phyloP scores from a whole-genome alignment of 2,329 filamentous ascomycete species.

The Fusarium goolgardi region DNA sequence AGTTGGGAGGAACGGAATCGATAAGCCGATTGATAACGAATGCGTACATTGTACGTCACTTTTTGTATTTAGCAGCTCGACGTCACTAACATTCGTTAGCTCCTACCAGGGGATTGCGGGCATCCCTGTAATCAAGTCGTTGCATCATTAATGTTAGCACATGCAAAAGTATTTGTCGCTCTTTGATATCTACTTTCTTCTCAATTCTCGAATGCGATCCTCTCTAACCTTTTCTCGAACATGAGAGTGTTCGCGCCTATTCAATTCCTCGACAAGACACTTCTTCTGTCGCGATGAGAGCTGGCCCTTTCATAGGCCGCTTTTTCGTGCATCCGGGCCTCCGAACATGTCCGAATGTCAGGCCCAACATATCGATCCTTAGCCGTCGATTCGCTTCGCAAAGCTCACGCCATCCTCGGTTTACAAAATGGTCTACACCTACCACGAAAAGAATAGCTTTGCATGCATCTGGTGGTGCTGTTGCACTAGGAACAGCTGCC shows the following conservation, averaged over 20 bases:
- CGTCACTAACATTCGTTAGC: constrained; percentile 45
- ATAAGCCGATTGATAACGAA: neutral
- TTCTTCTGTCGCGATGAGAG: constrained; percentile 58
- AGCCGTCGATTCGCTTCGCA: constrained; percentile 45
- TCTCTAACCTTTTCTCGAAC: constrained; percentile 21
- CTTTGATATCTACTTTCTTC: neutral
- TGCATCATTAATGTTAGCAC: constrained; percentile 39
- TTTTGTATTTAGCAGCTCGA: constrained; percentile 29
- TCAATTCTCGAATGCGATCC: constrained; percentile 27
- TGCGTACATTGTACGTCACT: constrained; percentile 36
- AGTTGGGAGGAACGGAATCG: neutral
- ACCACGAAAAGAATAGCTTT: constrained; percentile 48
- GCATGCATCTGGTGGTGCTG: constrained; percentile 56
- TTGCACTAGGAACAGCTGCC: constrained; percentile 63
- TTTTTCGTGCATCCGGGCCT: constrained; percentile 56
- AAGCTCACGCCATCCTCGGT: constrained; percentile 41
- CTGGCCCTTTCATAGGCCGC: constrained; percentile 57
- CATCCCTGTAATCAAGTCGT: constrained; percentile 38
- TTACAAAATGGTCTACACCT: constrained; percentile 43
- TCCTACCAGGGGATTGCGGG: constrained; percentile 26
- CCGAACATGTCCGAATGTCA: constrained; percentile 44
- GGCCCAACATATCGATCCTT: constrained; percentile 24
- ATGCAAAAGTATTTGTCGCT: constrained; percentile 27
- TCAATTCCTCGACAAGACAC: constrained; percentile 9
- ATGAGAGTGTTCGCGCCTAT: constrained; percentile 36